A percentile compares a stretch with the other conserved stretches of the same genome.
phyloP scores from a whole-genome alignment of 139 green algal genomes.

The Diplosphaera chodatii region DNA sequence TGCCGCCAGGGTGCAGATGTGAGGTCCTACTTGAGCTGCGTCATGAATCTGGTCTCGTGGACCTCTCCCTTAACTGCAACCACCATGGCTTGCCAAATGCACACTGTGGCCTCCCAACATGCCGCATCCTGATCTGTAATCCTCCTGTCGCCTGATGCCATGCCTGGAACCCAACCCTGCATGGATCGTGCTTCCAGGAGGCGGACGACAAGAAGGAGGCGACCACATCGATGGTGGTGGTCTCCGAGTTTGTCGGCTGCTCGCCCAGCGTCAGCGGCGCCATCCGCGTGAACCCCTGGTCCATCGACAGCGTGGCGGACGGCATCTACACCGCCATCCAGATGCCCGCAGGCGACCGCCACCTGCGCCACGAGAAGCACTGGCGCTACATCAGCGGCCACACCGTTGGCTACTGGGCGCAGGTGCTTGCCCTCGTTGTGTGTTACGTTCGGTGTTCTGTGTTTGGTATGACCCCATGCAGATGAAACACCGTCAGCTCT shows the following conservation, averaged over 20 bases:
- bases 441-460: too few relatives aligned
- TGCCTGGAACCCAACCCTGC: too few relatives aligned
- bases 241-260: constrained; percentile 98
- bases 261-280: constrained; percentile 86
- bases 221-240: constrained; percentile 70
- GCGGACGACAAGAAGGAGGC: not conserved
- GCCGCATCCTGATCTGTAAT: too few relatives aligned
- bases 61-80: too few relatives aligned
- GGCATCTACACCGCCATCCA: constrained; percentile 70
- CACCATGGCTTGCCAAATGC: too few relatives aligned
- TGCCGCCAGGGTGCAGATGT: constrained; percentile 67
- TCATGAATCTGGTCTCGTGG: constrained; percentile 6
- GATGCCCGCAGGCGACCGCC: constrained; percentile 52
- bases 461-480: too few relatives aligned
- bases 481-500: too few relatives aligned
- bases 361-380: constrained; percentile 93
- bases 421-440: constrained; percentile 25
- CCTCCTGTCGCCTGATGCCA: too few relatives aligned
- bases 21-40: not conserved
- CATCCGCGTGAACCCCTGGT: constrained; percentile 97
- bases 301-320: constrained; percentile 80
- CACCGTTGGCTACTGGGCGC: constrained; percentile 91
- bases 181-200: not conserved
- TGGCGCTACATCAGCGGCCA: constrained; percentile 92
- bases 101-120: too few relatives aligned